Evolutionary conservation across 2,329 filamentous ascomycete species (phyloP), one percentile per base, ranked within the genome.

Genomic region (Cercospora canescens): DNA sequence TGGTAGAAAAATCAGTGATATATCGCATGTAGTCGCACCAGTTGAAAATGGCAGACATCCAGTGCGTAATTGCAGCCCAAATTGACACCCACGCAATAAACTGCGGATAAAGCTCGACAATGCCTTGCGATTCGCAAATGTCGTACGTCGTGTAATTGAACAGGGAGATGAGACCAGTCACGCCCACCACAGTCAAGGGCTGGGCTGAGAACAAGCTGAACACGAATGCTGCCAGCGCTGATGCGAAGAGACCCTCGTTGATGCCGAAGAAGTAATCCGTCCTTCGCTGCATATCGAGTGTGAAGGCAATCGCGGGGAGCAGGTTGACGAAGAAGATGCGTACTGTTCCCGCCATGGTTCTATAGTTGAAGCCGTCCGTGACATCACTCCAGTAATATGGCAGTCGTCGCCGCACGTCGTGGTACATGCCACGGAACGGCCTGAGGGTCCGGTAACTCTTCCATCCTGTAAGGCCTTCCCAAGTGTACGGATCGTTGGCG

Each of bases 141-240:
- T 87, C 84, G 75, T 85, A 87, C 67, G 86, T 86, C 26, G 85
- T 88, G 70, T 86, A 87, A 72, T 87, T 87, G 79, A 88, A 87
- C 39, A 79, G 63, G 8, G 81, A 82, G 39, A 85, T 85, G 28
- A 85, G 74, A 66, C 86, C 85, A 4, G 85, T 87, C 39, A 87
- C 83, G 5, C 85, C 85, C 16, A 87, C 84, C 18, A 87, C 85
- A 3, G 84, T 87, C 50, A 87, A 74, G 0, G 85, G 85, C 70
- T 87, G 85, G 32, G 81, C 83, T 24, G 79, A 79, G 2, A 86
- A 71, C 6, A 83, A 71, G 70, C 82, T 86, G 73, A 87, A 87
- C 1, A 87, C 81, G 70, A 86, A 81, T 3, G 84, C 84, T 1
- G 83, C 84, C n/a, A 87, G 73, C 2, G 83, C 85, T 0, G 84